Conservation (phyloP, 1,284 basidiomycete genomes). For the Gomphus sp. region DNA sequence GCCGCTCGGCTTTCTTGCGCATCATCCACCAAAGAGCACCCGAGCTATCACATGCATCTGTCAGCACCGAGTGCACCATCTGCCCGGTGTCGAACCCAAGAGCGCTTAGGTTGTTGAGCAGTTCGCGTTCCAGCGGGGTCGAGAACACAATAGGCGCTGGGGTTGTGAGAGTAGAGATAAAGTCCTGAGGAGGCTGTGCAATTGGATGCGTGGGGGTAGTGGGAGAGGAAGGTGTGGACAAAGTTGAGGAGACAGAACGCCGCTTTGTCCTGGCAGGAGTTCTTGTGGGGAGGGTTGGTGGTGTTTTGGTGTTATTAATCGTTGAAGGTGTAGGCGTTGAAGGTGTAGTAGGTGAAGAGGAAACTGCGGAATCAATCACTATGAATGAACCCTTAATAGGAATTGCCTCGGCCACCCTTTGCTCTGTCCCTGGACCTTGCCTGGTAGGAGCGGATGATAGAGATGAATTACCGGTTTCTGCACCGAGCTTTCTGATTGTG, state of each 20-base stretch:
- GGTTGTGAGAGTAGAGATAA: constrained; percentile 59
- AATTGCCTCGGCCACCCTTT: neutral
- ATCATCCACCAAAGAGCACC: constrained; percentile 98
- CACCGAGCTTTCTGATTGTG: constrained; percentile 17
- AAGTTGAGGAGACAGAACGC: constrained; percentile 80
- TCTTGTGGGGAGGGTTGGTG: constrained; percentile 57
- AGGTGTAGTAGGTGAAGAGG: neutral
- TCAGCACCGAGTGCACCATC: constrained; percentile 86
- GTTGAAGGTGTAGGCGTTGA: no score
- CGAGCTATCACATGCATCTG: constrained; percentile 86
- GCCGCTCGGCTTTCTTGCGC: constrained; percentile 68
- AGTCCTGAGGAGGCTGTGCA: constrained; percentile 47
- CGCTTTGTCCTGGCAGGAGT: constrained; percentile 94
- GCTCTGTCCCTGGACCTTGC: neutral
- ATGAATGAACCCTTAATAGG: neutral
- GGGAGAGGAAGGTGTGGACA: constrained; percentile 51
- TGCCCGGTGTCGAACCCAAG: constrained; percentile 93
- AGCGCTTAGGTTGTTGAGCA: constrained; percentile 67
- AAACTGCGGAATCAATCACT: neutral
- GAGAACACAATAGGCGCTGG: constrained; percentile 79
- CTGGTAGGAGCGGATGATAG: neutral
- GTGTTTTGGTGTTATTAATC: constrained; percentile 19
- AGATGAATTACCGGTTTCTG: neutral
- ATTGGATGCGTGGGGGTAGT: constrained; percentile 28
- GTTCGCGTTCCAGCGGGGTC: constrained; percentile 69